Base-by-base conservation (phyloP, 2,329 filamentous ascomycete genomes). In the Microdochium paspali region DNA sequence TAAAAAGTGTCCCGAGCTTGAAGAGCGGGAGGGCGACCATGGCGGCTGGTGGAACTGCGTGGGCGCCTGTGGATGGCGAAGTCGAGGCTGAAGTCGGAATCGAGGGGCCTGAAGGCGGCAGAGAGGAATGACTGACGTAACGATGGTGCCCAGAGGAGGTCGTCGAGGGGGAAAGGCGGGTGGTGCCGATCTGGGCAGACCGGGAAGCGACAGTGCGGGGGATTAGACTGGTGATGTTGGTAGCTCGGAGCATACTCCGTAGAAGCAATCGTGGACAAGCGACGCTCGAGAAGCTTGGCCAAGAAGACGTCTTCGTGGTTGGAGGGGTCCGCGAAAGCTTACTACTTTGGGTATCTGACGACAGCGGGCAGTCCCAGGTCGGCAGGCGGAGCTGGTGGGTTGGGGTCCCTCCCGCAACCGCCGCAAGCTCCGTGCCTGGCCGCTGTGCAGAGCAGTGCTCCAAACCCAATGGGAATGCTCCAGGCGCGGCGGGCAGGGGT, bases 21-120 rank as follows among this genome's bases (percentile, higher is more conserved):
- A 85, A 85, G 18, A 85, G 68, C 20, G 81, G 81, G 32, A 85
- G 69, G 48, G 80, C 73, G 42, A 84, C 80, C 81, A 85, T 84
- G 10, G 47, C 51, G 56, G 54, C 26, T 23, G 26, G 32, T n/a
- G 24, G 21, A 18, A 23, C 28, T 24, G 13, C 12, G 43, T 43
- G 9, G 35, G 35, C 12, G 35, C 5, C 18, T 6, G 35, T 40
- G 18, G 35, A 40, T 18, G 31, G 6, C 31, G n/a, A 35, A n/a
- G 35, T 20, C 35, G 35, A 20, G n/a, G n/a, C n/a, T n/a, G 35
- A 40, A 20, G 31, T 12, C 31, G n/a, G 18, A n/a, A 20, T 20
- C 35, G 35, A 20, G 4, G 18, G 5, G 35, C 35, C 35, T 20
- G 35, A 18, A 21, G 35, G 35, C 35, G 35, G 35, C 35, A 20